Conservation (phyloP, 1,284 basidiomycete genomes). For the Waitea zeae region DNA sequence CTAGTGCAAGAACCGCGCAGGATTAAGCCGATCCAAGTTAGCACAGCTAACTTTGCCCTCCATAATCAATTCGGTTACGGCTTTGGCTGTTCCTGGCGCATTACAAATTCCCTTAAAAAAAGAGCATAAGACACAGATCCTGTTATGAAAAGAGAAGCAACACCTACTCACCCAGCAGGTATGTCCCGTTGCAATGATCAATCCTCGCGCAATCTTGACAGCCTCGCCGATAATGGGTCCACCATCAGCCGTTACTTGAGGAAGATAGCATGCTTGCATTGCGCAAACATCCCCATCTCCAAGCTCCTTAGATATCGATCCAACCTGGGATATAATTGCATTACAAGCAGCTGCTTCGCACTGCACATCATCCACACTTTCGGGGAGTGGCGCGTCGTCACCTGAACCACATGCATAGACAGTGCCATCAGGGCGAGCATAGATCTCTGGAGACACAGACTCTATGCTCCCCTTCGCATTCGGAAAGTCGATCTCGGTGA, state of each 20-base stretch:
- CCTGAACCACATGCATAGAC: constrained; percentile 56
- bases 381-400: constrained; percentile 38
- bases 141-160: not conserved
- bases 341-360: constrained; percentile 37
- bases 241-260: constrained; percentile 25
- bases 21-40: constrained; percentile 27
- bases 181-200: constrained; percentile 50
- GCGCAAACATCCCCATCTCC: constrained; percentile 28
- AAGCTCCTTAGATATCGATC: constrained; percentile 38
- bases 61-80: constrained; percentile 38
- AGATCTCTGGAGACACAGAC: constrained; percentile 41
- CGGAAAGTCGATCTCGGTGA: constrained; percentile 36
- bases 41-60: constrained; percentile 34
- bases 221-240: constrained; percentile 50
- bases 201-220: constrained; percentile 24
- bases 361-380: constrained; percentile 40
- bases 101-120: constrained; percentile 64
- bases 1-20: constrained; percentile 12
- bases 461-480: constrained; percentile 4
- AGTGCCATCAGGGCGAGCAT: constrained; percentile 51
- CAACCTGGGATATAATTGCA: constrained; percentile 30
- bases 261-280: constrained; percentile 56
- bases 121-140: not conserved
- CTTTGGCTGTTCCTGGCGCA: constrained; percentile 48
- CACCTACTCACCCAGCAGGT: constrained; percentile 21